Percentiles rank a stretch among this genome's conserved stretches.
phyloP scores from a whole-genome alignment of 805 yeast species.

The Brettanomyces naardenensis region DNA sequence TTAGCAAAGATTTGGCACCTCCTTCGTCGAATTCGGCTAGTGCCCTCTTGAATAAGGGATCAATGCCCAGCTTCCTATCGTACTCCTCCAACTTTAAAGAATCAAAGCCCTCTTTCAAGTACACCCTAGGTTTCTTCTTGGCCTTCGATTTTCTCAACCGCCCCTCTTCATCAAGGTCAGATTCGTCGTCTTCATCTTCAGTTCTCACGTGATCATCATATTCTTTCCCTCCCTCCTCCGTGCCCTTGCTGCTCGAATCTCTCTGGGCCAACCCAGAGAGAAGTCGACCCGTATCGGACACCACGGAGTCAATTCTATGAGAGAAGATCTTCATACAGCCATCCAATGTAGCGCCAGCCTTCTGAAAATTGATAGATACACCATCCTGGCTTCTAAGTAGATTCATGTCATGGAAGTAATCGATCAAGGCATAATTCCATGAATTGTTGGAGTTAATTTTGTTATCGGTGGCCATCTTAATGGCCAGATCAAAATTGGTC shows the following conservation, averaged over 20 bases:
- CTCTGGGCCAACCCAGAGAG: slow-evolving; percentile 55
- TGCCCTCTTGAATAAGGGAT: slow-evolving; percentile 69
- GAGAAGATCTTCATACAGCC: slow-evolving; percentile 45
- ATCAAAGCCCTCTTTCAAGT: slow-evolving; percentile 29
- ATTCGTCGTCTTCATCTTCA: slow-evolving; percentile 17
- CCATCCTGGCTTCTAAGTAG: slow-evolving; percentile 34
- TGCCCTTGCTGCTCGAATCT: neutral
- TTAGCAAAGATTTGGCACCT: slow-evolving; percentile 62
- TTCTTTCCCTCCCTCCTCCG: neutral
- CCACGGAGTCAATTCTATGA: slow-evolving; percentile 38
- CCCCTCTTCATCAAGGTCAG: slow-evolving; percentile 6
- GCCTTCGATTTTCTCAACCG: slow-evolving; percentile 21
- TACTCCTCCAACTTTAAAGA: slow-evolving; percentile 43
- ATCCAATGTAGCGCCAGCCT: slow-evolving; percentile 40
- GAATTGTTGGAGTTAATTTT: slow-evolving; percentile 40
- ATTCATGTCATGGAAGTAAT: slow-evolving; percentile 44
- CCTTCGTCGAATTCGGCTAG: slow-evolving; percentile 78
- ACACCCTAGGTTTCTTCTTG: slow-evolving; percentile 1
- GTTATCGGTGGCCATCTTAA: slow-evolving; percentile 24
- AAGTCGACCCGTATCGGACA: slow-evolving; percentile 26
- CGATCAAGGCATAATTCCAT: slow-evolving; percentile 45
- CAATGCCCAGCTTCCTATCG: slow-evolving; percentile 57
- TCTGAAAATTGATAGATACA: slow-evolving; percentile 37
- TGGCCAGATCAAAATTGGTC: slow-evolving; percentile 17
- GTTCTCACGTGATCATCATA: slow-evolving; percentile 14